These are phyloP conservation scores for Hyaloscypha bicolor DNA, from an alignment of 495 filamentous ascomycete genomes.

Conservation along the genomic window DNA sequence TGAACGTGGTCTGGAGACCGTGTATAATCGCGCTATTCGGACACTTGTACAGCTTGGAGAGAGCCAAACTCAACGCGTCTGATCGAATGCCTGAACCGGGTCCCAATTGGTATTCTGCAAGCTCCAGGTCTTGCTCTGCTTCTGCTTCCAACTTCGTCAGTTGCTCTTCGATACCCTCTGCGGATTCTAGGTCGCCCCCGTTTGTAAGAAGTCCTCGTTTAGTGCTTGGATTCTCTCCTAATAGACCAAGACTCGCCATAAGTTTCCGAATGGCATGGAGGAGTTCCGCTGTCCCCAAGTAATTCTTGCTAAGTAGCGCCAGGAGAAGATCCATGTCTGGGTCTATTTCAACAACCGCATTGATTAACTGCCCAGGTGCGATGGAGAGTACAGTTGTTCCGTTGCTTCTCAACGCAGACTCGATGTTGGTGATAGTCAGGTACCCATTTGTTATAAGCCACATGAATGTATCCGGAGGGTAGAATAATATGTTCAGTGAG, in stretches of 20 bases:
- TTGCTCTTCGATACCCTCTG: conserved; percentile 36
- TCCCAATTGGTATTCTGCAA: conserved; percentile 52
- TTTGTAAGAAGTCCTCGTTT: conserved; percentile 37
- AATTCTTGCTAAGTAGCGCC: conserved; percentile 53
- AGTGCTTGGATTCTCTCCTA: conserved; percentile 39
- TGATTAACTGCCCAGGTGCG: conserved; percentile 59
- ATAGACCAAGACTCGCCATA: conserved; percentile 52
- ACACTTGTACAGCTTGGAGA: conserved; percentile 68
- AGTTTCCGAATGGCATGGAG: conserved; percentile 49
- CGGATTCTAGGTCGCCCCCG: conserved; percentile 32
- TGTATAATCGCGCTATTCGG: conserved; percentile 56
- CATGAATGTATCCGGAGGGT: conserved; percentile 54
- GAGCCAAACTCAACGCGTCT: conserved; percentile 49
- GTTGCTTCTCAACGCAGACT: conserved; percentile 58
- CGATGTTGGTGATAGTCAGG: conserved; percentile 61
- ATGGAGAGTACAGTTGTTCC: conserved; percentile 38
- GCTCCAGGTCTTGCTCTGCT: conserved; percentile 51
- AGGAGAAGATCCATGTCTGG: conserved; percentile 60
- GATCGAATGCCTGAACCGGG: conserved; percentile 45
- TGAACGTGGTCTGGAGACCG: conserved; percentile 66
- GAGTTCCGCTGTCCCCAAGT: conserved; percentile 48
- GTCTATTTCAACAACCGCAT: conserved; percentile 61
- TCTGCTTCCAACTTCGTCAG: conserved; percentile 40
- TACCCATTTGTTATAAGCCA: conserved; percentile 68
- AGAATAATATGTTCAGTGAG: conserved; percentile 51